Base-by-base conservation (phyloP, 2,329 filamentous ascomycete genomes). In the Stromatinia cepivora region DNA sequence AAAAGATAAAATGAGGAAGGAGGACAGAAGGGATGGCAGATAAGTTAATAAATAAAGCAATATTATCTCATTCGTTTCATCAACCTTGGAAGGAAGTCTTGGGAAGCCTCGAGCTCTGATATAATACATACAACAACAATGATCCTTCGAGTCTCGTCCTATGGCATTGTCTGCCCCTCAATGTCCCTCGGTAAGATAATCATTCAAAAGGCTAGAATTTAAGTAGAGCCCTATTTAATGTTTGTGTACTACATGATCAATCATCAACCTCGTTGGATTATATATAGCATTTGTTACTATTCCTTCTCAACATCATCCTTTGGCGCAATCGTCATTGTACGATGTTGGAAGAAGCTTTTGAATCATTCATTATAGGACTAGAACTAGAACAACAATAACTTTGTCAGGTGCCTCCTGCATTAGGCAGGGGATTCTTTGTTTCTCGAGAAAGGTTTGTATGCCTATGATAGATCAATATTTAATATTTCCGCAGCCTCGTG, bases 391-490 rank as follows among this genome's bases (percentile, higher is more conserved):
- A 13, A n/a, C 31, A n/a, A 11, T 13, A 28, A 58, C 34, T 42
- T 42, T 58, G n/a, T n/a, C 11, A 62, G 59, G 45, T 50, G 45
- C 25, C 31, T 36, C 31, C 42, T 50, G 31, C 45, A 36, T 50
- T 4, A 50, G 22, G 42, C 31, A 50, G 45, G 31, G 10, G 31
- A 25, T 17, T 20, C 22, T 63, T 36, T 25, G 31, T 63, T 63
- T 63, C 59, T 50, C 31, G 22, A 50, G 42, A 17, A 22, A 53
- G n/a, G 17, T 25, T 11, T 48, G 58, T 62, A 46, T 61, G 17
- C 42, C 58, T 28, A 46, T 62, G 58, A 62, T 50, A 50, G 59
- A 50, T 62, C 59, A 62, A 59, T 20, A 59, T 58, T 58, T 36
- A 25, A 59, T 20, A 45, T 58, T 58, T 36, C 39, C 45, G 56